phyloP scores from a whole-genome alignment of 306 rosid species.

The Trichosanthes truncata region DNA sequence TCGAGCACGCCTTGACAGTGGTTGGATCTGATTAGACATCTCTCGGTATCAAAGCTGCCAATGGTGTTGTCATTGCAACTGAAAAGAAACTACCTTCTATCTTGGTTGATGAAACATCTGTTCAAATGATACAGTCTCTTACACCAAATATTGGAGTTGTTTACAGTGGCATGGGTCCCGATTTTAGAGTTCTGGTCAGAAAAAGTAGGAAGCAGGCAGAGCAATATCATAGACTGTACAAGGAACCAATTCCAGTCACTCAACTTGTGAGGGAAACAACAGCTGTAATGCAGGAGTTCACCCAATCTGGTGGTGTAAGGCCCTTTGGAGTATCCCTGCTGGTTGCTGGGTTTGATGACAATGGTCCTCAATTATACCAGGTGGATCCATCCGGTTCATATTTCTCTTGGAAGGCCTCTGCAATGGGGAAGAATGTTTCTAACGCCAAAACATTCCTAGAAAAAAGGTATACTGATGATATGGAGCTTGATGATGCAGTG shows the following conservation, averaged over 20 bases:
- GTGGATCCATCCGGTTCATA: slow-evolving; percentile 97
- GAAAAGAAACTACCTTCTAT: slow-evolving; percentile 96
- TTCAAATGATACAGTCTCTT: slow-evolving; percentile 71
- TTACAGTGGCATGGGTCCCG: slow-evolving; percentile 95
- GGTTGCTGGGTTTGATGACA: slow-evolving; percentile 88
- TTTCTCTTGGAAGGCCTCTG: slow-evolving; percentile 97
- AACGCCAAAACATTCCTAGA: slow-evolving; percentile 97
- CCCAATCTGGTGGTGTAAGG: slow-evolving; percentile 99
- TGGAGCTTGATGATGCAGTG: slow-evolving; percentile 97
- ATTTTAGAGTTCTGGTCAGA: slow-evolving; percentile 85
- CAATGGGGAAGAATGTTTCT: slow-evolving; percentile 98
- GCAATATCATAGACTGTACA: slow-evolving; percentile 80
- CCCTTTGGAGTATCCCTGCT: slow-evolving; percentile 94
- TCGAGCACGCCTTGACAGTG: slow-evolving; percentile 95
- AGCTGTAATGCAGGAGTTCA: slow-evolving; percentile 95
- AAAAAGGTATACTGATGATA: slow-evolving; percentile 93
- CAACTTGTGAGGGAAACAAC: slow-evolving; percentile 97
- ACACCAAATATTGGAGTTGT: slow-evolving; percentile 95
- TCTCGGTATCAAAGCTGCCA: slow-evolving; percentile 95
- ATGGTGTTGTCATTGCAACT: slow-evolving; percentile 90
- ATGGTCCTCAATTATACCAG: slow-evolving; percentile 92
- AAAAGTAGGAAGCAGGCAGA: slow-evolving; percentile 97
- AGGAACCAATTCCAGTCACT: slow-evolving; percentile 95
- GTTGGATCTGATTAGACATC: slow-evolving; percentile 97
- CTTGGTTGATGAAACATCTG: slow-evolving; percentile 88